A percentile compares a stretch with the other conserved stretches of the same genome.
These are phyloP conservation scores for Mrakia gelida DNA, from an alignment of 768 basidiomycete genomes.

Conservation along the genomic window DNA sequence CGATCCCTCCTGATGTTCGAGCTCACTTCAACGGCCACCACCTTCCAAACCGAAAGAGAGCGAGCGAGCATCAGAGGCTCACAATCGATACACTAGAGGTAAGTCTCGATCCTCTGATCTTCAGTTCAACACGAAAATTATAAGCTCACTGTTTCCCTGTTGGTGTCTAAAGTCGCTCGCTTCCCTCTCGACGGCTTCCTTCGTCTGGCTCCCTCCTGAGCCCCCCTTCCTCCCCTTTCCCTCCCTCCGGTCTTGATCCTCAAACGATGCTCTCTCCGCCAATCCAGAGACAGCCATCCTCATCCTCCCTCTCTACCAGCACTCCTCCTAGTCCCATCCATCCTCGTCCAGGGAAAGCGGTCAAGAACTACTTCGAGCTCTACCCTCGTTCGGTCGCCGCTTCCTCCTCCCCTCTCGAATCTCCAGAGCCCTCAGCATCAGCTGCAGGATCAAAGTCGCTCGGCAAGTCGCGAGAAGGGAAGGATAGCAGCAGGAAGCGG, in stretches of 20 bases:
- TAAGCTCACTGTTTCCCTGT: too few species aligned
- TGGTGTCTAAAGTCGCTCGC: too few species aligned
- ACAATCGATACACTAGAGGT: too few species aligned
- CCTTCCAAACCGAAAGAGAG: too few species aligned
- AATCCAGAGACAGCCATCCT: not conserved
- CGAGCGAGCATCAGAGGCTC: too few species aligned
- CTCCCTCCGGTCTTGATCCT: not conserved
- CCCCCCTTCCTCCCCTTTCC: not conserved
- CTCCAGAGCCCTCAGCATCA: not conserved
- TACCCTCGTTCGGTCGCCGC: not conserved
- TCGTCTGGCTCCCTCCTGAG: not conserved
- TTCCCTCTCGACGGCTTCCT: too few species aligned
- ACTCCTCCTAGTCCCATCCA: not conserved
- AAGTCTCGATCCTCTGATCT: too few species aligned
- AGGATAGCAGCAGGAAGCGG: not conserved
- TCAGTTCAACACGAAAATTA: too few species aligned
- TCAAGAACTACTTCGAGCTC: slow-evolving; percentile 9
- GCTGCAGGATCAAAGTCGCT: not conserved
- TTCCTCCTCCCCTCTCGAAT: not conserved
- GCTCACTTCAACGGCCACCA: too few species aligned
- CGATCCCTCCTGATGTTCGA: too few species aligned
- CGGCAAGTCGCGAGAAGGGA: not conserved
- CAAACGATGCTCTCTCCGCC: not conserved
- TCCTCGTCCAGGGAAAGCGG: not conserved
- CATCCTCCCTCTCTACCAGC: not conserved